Conservation (phyloP, 495 filamentous ascomycete species). For the Penicillium dipodomyicola region DNA sequence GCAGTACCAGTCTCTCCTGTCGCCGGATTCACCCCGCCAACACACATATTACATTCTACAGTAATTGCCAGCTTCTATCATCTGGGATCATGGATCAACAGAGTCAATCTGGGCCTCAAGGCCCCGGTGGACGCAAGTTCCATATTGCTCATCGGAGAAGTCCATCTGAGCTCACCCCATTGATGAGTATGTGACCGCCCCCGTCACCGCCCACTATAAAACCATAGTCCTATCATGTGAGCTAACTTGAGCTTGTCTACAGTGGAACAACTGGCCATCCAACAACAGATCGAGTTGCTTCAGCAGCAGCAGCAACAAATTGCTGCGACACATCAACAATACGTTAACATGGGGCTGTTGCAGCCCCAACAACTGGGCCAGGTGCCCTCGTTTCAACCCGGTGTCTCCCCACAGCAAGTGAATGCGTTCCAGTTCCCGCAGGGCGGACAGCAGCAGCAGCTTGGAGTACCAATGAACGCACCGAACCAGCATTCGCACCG, state of each 20-base stretch:
- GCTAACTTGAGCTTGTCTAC: conserved; percentile 14
- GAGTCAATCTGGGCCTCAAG: conserved; percentile 71
- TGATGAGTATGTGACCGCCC: conserved; percentile 85
- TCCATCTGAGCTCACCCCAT: conserved; percentile 93
- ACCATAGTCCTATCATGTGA: conserved; percentile 8
- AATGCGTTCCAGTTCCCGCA: conserved; percentile 89
- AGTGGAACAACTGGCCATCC: conserved; percentile 99
- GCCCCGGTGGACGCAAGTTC: conserved; percentile 82
- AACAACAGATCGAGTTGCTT: conserved; percentile 96
- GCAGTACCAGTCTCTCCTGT: conserved; percentile 27
- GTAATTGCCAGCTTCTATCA: conserved; percentile 19
- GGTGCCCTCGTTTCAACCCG: conserved; percentile 65
- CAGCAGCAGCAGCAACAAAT: conserved; percentile 99
- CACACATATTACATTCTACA: conserved; percentile 26
- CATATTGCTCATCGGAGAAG: conserved; percentile 97
- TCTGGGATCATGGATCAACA: conserved; percentile 74
- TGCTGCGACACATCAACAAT: conserved; percentile 91
- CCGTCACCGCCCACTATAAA: not conserved
- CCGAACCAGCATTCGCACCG: conserved; percentile 83
- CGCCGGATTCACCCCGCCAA: conserved; percentile 17
- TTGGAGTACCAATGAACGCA: conserved; percentile 67
- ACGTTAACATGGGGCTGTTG: conserved; percentile 94
- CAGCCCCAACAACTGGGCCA: conserved; percentile 75
- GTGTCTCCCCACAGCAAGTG: conserved; percentile 69
- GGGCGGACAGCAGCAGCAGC: conserved; percentile 74